A percentile compares a stretch with the other conserved stretches of the same genome.
phyloP scores from a whole-genome alignment of 257 asterid species.

The Paulownia fortunei region DNA sequence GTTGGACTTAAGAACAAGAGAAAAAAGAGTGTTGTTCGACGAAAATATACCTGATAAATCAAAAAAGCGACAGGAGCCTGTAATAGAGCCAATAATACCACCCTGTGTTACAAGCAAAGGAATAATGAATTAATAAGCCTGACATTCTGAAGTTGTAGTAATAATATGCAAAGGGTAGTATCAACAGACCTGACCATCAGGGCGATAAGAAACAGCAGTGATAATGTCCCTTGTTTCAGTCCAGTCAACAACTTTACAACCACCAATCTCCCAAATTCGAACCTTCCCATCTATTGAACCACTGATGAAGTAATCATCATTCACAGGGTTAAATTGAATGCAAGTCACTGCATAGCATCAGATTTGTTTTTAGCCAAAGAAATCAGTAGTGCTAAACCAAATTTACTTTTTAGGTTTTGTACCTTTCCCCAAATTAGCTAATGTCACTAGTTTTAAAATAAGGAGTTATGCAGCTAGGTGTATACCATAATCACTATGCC shows the following conservation, averaged over 20 bases:
- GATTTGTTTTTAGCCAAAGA: slow-evolving; percentile 27
- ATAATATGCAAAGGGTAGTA: slow-evolving; percentile 6
- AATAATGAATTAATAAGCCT: slow-evolving; percentile 8
- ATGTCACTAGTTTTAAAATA: slow-evolving; percentile 14
- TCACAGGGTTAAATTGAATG: slow-evolving; percentile 78
- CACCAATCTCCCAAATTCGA: slow-evolving; percentile 74
- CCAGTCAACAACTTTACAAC: slow-evolving; percentile 87
- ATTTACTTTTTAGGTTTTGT: background rate
- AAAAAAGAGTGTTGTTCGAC: background rate
- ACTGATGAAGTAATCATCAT: slow-evolving; percentile 76
- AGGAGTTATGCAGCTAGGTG: slow-evolving; percentile 28
- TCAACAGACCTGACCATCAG: slow-evolving; percentile 75
- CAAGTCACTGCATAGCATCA: slow-evolving; percentile 79
- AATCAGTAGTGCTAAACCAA: slow-evolving; percentile 19
- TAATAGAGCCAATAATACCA: slow-evolving; percentile 77
- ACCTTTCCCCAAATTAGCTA: slow-evolving; percentile 1
- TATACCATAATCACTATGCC: slow-evolving; percentile 89
- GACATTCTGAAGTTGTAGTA: slow-evolving; percentile 7
- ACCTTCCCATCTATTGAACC: slow-evolving; percentile 97
- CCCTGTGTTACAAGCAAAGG: slow-evolving; percentile 58
- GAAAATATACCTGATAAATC: slow-evolving; percentile 59
- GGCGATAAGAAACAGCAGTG: slow-evolving; percentile 85
- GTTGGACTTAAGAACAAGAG: background rate
- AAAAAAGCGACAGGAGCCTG: slow-evolving; percentile 74
- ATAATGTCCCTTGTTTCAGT: slow-evolving; percentile 74